Evolutionary conservation across 305 asterid species (phyloP).

Genomic region (Fraxinus dipetala): DNA sequence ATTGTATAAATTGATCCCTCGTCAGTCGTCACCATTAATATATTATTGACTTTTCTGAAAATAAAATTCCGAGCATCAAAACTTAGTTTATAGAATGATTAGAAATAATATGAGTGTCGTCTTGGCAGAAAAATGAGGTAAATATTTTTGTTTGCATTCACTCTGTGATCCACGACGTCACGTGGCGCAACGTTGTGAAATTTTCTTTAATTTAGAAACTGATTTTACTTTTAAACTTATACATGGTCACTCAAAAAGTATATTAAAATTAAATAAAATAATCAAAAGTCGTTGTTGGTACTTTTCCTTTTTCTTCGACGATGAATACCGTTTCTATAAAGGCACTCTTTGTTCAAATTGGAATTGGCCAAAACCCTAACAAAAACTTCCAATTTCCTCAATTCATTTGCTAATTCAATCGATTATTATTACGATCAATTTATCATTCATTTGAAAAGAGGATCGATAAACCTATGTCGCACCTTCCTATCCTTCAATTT

Average conservation of each 20-base stretch:
- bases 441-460: neutral
- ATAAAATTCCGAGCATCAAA: neutral
- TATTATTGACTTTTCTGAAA: neutral
- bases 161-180: neutral
- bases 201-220: neutral
- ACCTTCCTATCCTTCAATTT: constrained; percentile 68
- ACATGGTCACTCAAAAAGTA: neutral
- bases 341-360: neutral
- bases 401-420: neutral
- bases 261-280: too few species aligned
- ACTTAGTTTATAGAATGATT: neutral
- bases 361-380: constrained; percentile 23
- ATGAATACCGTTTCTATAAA: neutral
- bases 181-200: neutral
- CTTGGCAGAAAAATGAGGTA: neutral
- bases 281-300: neutral
- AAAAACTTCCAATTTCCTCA: constrained; percentile 2
- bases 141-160: neutral
- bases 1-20: neutral
- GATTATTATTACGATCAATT: neutral
- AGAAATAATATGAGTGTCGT: neutral
- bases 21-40: neutral
- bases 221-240: too few species aligned
- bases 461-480: constrained; percentile 38
- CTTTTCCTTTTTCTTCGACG: neutral